Conservation (phyloP, 2,329 filamentous ascomycete species). For the Leptographium wingfieldii region DNA sequence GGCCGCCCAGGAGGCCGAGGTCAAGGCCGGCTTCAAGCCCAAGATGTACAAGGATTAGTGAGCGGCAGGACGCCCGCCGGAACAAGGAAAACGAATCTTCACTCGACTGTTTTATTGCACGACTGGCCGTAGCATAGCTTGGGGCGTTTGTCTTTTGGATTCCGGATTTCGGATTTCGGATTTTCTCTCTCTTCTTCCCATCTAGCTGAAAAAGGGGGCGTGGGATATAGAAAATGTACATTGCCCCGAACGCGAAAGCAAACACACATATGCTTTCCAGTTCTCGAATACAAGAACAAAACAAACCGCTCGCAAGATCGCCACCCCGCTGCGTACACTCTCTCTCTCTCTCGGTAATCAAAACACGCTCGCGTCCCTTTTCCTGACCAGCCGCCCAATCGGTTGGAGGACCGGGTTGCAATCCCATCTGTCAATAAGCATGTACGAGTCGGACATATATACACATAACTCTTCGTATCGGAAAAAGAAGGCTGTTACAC, state of each 20-base stretch:
- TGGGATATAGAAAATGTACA: neutral
- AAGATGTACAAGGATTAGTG: constrained; percentile 74
- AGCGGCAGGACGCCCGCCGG: neutral
- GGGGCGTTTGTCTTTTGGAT: too few species aligned
- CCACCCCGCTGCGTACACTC: neutral
- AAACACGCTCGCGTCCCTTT: too few species aligned
- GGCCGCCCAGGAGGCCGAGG: constrained; percentile 61
- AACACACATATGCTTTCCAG: neutral
- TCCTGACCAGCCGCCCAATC: too few species aligned
- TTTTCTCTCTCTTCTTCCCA: neutral
- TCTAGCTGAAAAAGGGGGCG: neutral
- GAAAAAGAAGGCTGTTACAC: constrained; percentile 21
- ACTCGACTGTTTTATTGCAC: too few species aligned
- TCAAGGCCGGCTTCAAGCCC: constrained; percentile 81
- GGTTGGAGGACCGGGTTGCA: too few species aligned
- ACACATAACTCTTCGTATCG: too few species aligned
- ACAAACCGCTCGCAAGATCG: neutral
- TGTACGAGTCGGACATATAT: too few species aligned
- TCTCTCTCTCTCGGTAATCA: too few species aligned
- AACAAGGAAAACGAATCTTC: too few species aligned
- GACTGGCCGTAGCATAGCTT: too few species aligned
- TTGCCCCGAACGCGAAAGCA: neutral
- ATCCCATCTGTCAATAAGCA: too few species aligned
- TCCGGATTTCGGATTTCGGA: neutral
- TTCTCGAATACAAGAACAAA: neutral